Evolutionary conservation across 306 rosid species (phyloP), one percentile per base, ranked within the genome.

Genomic region (cucumber (Cucumis sativus)): DNA sequence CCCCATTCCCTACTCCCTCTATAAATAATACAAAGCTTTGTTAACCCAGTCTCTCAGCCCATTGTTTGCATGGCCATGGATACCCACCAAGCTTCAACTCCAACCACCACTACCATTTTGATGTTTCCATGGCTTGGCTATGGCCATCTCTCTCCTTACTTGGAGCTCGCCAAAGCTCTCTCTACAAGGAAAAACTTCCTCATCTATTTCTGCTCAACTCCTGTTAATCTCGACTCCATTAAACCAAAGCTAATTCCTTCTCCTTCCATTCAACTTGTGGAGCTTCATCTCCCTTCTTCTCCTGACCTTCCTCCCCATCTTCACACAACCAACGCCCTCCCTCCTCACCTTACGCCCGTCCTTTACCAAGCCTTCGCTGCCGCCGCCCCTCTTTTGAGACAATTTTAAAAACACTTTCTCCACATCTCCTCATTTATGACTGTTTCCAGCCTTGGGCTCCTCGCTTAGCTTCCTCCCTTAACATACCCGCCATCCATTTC

Each of bases 401-500:
- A 47, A 62, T 84, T n/a, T 41, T 82, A 35, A 54, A 58, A 39
- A 49, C 39, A 60, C 62, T 81, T 17, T 3, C 21, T n/a, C 85
- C 82, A 0, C 78, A 79, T 64, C 64, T 85, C 63, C 72, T 85
- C 28, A 77, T 85, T 0, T 82, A 82, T 41, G 88, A 79, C 61
- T 76, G 47, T 65, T 47, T 84, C 55, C 85, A 79, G 15, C 71
- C 81, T 1, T 82, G 85, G 85, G 88, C 85, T 5, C 85, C 81
- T 4, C 33, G 37, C 0, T 3, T 73, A 1, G 85, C 88, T 17
- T 77, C 64, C 13, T 73, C 63, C 3, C 77, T 39, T 15, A 74
- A 80, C 13, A 80, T 82, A 12, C 82, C 82, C 5, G 52, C 82
- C 3, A 67, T 85, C 63, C 23, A 51, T 20, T 82, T 77, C 63